phyloP scores from a whole-genome alignment of 305 asterid genomes.

The Solanum hybrid region DNA sequence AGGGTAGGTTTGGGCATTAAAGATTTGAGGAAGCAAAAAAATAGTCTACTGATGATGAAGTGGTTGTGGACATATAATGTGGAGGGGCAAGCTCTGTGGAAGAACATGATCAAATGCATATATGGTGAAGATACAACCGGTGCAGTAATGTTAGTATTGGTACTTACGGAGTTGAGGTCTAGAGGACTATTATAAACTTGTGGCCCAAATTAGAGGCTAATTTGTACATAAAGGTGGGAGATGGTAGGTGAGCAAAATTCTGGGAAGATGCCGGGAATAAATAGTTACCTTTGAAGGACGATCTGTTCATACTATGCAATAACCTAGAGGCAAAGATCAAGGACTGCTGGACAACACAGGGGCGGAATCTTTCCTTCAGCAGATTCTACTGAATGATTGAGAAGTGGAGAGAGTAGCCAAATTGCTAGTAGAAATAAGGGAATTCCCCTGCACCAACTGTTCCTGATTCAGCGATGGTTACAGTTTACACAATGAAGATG shows the following conservation, averaged over 20 bases:
- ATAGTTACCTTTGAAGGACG: background rate
- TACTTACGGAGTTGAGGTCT: background rate
- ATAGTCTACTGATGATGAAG: too few species aligned
- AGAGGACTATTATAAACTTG: background rate
- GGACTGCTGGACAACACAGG: background rate
- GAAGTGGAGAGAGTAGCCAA: background rate
- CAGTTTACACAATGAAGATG: background rate
- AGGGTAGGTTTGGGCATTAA: too few species aligned
- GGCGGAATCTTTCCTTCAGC: background rate
- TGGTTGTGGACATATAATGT: too few species aligned
- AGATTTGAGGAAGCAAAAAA: too few species aligned
- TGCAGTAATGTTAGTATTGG: background rate
- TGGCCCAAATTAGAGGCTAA: background rate
- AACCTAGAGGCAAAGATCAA: background rate
- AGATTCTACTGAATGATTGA: background rate
- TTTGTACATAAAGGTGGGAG: background rate
- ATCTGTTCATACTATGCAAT: background rate
- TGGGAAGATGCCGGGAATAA: background rate
- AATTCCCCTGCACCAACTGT: background rate
- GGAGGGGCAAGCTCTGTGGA: too few species aligned
- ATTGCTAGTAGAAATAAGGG: background rate
- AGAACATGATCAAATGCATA: too few species aligned
- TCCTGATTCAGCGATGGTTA: background rate
- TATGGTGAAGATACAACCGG: background rate
- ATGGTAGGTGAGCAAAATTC: background rate